phyloP scores from a whole-genome alignment of 345 rosid genomes.

The Aegle marmelos region DNA sequence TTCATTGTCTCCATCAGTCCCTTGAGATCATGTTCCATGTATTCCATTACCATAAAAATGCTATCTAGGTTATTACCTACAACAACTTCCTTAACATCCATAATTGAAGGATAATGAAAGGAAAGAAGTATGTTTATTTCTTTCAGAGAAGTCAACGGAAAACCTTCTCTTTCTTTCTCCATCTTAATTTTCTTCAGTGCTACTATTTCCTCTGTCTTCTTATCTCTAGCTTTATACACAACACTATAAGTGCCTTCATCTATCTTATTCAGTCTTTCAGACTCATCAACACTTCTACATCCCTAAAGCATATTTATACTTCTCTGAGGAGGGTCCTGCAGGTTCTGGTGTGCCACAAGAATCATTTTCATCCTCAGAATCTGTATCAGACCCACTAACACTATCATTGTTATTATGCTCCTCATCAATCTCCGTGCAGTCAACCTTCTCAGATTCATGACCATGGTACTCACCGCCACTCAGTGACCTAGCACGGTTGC shows the following conservation, averaged over 20 bases:
- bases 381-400: slow-evolving; percentile 39
- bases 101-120: slow-evolving; percentile 88
- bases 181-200: slow-evolving; percentile 99
- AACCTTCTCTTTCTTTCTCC: slow-evolving; percentile 99
- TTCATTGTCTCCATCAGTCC: slow-evolving; percentile 96
- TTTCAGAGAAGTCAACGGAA: slow-evolving; percentile 89
- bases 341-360: slow-evolving; percentile 55
- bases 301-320: slow-evolving; percentile 93
- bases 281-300: slow-evolving; percentile 98
- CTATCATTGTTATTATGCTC: slow-evolving; percentile 33
- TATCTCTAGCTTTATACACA: slow-evolving; percentile 94
- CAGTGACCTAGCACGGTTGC: slow-evolving; percentile 39
- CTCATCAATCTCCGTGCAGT: slow-evolving; percentile 67
- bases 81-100: slow-evolving; percentile 98
- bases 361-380: slow-evolving; percentile 52
- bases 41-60: slow-evolving; percentile 99
- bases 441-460: slow-evolving; percentile 54
- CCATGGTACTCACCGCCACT: slow-evolving; percentile 53
- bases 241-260: slow-evolving; percentile 99
- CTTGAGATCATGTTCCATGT: slow-evolving; percentile 99
- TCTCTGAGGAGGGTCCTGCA: slow-evolving; percentile 62
- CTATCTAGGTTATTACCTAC: slow-evolving; percentile 94
- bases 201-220: slow-evolving; percentile 89
- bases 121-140: slow-evolving; percentile 98
- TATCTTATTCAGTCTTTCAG: slow-evolving; percentile 94